phyloP scores from a whole-genome alignment of 2,329 filamentous ascomycete genomes.

The Fonsecaea pedrosoi region DNA sequence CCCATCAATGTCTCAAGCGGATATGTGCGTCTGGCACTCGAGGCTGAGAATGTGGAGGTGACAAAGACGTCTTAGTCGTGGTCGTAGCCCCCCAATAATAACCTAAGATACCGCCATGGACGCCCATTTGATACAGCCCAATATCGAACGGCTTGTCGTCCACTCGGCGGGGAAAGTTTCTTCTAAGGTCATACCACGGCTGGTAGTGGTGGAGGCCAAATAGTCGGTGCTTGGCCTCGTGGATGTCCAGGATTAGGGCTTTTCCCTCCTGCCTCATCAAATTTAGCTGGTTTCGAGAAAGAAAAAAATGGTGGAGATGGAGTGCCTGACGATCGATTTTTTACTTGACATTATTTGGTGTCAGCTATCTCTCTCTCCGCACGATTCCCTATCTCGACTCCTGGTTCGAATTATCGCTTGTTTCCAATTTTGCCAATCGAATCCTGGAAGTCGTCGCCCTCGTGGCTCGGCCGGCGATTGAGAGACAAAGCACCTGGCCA shows the following conservation, averaged over 20 bases:
- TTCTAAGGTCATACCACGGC: not conserved
- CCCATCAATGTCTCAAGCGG: not conserved
- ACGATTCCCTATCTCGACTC: slow-evolving; percentile 21
- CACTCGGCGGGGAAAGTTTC: not conserved
- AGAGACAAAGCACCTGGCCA: slow-evolving; percentile 15
- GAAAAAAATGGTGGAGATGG: not conserved
- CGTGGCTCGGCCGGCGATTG: not conserved
- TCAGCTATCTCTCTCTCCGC: slow-evolving; percentile 26
- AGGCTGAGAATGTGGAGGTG: slow-evolving; percentile 2
- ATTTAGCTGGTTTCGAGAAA: slow-evolving; percentile 15
- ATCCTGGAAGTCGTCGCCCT: slow-evolving; percentile 1
- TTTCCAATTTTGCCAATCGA: slow-evolving; percentile 6
- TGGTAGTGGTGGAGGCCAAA: not conserved
- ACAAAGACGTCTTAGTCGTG: not conserved
- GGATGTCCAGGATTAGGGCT: not conserved
- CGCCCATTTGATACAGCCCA: not conserved
- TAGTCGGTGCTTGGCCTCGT: not conserved
- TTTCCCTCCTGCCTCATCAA: slow-evolving; percentile 19
- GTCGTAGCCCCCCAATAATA: not conserved
- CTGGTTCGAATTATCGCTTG: slow-evolving; percentile 9
- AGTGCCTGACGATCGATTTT: slow-evolving; percentile 14
- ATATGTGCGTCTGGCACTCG: not conserved
- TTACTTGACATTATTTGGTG: slow-evolving; percentile 27
- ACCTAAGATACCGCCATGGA: slow-evolving; percentile 1
- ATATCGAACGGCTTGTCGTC: not conserved